Evolutionary conservation across 1,284 basidiomycete genomes (phyloP).

Genomic region (Boletus albobrunnescens): DNA sequence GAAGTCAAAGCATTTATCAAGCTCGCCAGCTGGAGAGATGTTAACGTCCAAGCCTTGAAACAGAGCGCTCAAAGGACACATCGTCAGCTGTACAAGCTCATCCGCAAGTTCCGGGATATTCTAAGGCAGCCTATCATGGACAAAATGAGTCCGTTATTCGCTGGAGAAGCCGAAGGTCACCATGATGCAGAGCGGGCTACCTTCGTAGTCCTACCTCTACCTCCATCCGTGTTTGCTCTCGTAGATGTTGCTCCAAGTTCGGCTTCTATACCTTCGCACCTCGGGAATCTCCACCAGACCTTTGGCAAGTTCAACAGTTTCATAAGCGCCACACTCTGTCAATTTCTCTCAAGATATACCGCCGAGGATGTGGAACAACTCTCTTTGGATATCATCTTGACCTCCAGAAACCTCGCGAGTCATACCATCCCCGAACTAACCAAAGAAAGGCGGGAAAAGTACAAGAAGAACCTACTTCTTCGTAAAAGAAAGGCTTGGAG

Average conservation of each 20-base stretch:
- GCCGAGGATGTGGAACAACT: conserved; percentile 55
- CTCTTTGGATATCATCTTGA: conserved; percentile 72
- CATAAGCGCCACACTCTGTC: conserved; percentile 40
- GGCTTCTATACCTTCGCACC: conserved; percentile 18
- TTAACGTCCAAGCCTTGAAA: conserved; percentile 92
- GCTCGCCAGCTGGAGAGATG: conserved; percentile 96
- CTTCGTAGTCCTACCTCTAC: conserved; percentile 8
- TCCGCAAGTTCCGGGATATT: conserved; percentile 90
- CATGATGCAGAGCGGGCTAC: conserved; percentile 12
- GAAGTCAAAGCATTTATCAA: conserved; percentile 87
- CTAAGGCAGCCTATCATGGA: conserved; percentile 69
- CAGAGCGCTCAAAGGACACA: conserved; percentile 91
- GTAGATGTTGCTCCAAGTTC: conserved; percentile 9
- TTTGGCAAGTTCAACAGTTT: conserved; percentile 47
- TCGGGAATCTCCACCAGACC: conserved; percentile 39
- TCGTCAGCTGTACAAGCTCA: conserved; percentile 85
- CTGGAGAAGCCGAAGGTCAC: conserved; percentile 36
- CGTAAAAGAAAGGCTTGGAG: conserved; percentile 91
- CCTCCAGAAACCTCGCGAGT: conserved; percentile 59
- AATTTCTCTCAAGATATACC: conserved; percentile 40
- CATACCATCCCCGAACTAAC: conserved; percentile 47
- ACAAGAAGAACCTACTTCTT: conserved; percentile 72
- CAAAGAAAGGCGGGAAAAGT: conserved; percentile 66
- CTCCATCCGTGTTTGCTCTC: not conserved
- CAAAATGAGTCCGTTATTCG: conserved; percentile 39